These are phyloP conservation scores for Leccinum obscurum DNA, from an alignment of 768 basidiomycete genomes.

Conservation along the genomic window DNA sequence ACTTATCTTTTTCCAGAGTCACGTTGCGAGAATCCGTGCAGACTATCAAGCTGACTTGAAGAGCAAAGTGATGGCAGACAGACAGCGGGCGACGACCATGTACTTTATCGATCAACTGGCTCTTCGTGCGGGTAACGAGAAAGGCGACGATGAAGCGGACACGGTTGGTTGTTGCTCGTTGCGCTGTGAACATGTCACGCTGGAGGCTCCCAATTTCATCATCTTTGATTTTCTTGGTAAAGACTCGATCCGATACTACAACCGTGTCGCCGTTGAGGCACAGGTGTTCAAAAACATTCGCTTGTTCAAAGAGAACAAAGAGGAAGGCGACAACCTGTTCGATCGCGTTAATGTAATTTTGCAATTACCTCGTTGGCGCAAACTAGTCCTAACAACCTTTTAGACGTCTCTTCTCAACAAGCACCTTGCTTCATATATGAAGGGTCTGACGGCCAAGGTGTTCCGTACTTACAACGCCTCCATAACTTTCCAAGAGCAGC, in stretches of 20 bases:
- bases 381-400: conserved; percentile 19
- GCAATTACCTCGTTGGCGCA: background rate
- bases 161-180: conserved; percentile 99
- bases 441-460: conserved; percentile 96
- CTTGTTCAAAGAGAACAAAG: conserved; percentile 94
- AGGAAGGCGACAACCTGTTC: conserved; percentile 84
- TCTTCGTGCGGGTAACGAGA: conserved; percentile 98
- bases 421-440: conserved; percentile 92
- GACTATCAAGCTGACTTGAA: conserved; percentile 86
- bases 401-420: conserved; percentile 89
- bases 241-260: conserved; percentile 97
- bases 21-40: conserved; percentile 87
- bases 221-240: conserved; percentile 98
- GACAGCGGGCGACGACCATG: conserved; percentile 98
- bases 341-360: conserved; percentile 83
- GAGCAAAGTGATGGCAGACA: conserved; percentile 89
- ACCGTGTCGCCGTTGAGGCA: conserved; percentile 82
- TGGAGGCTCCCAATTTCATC: conserved; percentile 84
- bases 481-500: conserved; percentile 88
- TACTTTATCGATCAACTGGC: conserved; percentile 98
- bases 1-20: conserved; percentile 50
- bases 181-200: conserved; percentile 94
- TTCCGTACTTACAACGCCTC: conserved; percentile 99
- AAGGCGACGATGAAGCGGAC: conserved; percentile 98
- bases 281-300: conserved; percentile 99